Conservation (phyloP, 805 yeast species). For the Yarrowia deformans region DNA sequence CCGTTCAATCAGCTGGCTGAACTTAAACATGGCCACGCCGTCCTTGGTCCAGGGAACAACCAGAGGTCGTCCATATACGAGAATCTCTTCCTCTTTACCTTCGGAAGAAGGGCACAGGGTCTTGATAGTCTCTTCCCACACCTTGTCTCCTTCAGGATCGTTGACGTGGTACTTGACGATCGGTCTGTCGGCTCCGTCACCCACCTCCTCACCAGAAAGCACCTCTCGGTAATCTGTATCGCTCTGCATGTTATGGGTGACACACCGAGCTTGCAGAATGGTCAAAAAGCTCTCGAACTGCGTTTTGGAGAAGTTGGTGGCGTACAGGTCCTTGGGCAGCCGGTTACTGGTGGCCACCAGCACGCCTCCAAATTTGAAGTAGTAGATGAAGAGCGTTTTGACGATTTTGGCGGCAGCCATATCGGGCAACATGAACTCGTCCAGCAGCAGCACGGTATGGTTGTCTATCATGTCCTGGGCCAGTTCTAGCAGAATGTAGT, state of each 20-base stretch:
- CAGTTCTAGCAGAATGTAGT: constrained; percentile 68
- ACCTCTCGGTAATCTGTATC: constrained; percentile 61
- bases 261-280: constrained; percentile 65
- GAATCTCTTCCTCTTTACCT: constrained; percentile 48
- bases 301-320: constrained; percentile 66
- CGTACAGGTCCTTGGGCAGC: constrained; percentile 71
- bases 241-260: constrained; percentile 67
- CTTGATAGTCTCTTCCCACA: constrained; percentile 31
- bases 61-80: constrained; percentile 65
- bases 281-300: constrained; percentile 65
- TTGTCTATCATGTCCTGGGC: constrained; percentile 68
- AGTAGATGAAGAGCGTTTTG: constrained; percentile 68
- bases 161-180: constrained; percentile 28
- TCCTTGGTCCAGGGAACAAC: constrained; percentile 55
- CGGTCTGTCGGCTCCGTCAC: neutral
- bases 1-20: constrained; percentile 62
- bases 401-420: constrained; percentile 75
- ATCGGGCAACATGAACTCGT: constrained; percentile 81
- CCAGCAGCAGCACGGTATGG: constrained; percentile 67
- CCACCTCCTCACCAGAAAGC: constrained; percentile 46
- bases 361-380: constrained; percentile 77
- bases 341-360: constrained; percentile 76
- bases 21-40: constrained; percentile 59
- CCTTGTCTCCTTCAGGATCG: constrained; percentile 15
- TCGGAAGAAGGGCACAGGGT: constrained; percentile 24